Conservation (phyloP, 106 monocot species). For the Acorus gramineus region DNA sequence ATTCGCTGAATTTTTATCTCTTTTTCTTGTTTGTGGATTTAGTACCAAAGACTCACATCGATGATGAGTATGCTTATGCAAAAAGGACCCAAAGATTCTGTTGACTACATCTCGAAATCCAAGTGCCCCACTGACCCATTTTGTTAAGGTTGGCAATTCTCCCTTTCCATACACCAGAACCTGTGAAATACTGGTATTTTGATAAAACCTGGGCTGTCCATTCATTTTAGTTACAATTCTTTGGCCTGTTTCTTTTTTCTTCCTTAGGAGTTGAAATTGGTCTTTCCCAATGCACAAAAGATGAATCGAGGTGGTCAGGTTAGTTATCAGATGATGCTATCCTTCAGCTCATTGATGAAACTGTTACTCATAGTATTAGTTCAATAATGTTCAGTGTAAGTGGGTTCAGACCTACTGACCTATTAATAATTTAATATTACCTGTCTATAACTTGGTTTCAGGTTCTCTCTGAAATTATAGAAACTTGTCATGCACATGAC, state of each 20-base stretch:
- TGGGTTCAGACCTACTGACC: too few relatives aligned
- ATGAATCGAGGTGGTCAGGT: background rate
- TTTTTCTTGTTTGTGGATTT: background rate
- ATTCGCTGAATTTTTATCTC: too few relatives aligned
- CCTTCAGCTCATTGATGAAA: background rate
- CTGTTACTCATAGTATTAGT: background rate
- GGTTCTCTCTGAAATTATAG: background rate
- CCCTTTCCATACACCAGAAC: too few relatives aligned
- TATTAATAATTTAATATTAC: background rate
- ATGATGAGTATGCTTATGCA: slow-evolving; percentile 2
- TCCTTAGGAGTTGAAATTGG: background rate
- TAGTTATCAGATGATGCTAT: background rate
- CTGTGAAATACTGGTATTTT: too few relatives aligned
- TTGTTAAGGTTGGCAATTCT: too few relatives aligned
- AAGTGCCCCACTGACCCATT: too few relatives aligned
- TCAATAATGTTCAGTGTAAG: background rate
- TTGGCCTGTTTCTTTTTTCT: too few relatives aligned
- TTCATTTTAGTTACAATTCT: too few relatives aligned
- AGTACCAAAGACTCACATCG: background rate
- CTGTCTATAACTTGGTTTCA: background rate
- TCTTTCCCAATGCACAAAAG: background rate
- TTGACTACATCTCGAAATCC: too few relatives aligned
- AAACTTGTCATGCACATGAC: background rate
- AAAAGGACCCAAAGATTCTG: too few relatives aligned
- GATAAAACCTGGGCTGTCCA: too few relatives aligned